Base-by-base conservation (phyloP, 495 filamentous ascomycete species). In the Achaetomiella virescens region DNA sequence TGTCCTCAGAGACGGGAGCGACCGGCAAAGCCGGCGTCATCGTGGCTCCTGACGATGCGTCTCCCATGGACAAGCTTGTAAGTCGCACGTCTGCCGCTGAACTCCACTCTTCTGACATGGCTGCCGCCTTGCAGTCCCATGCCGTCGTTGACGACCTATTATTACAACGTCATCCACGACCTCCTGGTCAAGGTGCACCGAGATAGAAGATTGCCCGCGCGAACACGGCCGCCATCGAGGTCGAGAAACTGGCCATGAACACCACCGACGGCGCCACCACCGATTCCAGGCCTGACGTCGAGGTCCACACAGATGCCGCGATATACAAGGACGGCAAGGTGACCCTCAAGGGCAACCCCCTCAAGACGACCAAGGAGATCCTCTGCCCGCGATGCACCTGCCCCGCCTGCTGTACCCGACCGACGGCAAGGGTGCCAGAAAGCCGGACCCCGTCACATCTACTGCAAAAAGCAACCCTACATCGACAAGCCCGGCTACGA, bases 381-480 rank as follows among this genome's bases (percentile, higher is more conserved):
- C 75, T 75, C 21, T 89, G 85, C 54, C 79, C 82, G 8, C 80
- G 81, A 55, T 89, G 85, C 54, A 79, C 54, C 75, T 86, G 20
- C 84, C 84, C 18, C 78, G 80, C 35, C 75, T 88, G 29, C 64
- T 86, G 40, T 78, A 86, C 59, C 84, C 84, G 4, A 79, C 79
- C 20, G 78, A 82, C 25, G 84, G 84, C 27, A 76, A 78, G 51
- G 81, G 81, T 21, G 77, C 81, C 20, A 73, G 74, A 35, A 79
- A 81, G 60, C 80, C 81, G 7, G 84, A 87, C 57, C 78, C 80
- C 2, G 75, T 80, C 59, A 71, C 79, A 75, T 81, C 68, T 95
- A 91, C 71, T 95, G 89, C 76, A 84, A 84, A 62, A 84, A 81
- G 54, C 83, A 84, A 48, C 88, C 89, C 11, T 84, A 84, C 70